Evolutionary conservation across 2,329 filamentous ascomycete species (phyloP), one percentile per base, ranked within the genome.

Genomic region (Penicillium sclerotiorum): DNA sequence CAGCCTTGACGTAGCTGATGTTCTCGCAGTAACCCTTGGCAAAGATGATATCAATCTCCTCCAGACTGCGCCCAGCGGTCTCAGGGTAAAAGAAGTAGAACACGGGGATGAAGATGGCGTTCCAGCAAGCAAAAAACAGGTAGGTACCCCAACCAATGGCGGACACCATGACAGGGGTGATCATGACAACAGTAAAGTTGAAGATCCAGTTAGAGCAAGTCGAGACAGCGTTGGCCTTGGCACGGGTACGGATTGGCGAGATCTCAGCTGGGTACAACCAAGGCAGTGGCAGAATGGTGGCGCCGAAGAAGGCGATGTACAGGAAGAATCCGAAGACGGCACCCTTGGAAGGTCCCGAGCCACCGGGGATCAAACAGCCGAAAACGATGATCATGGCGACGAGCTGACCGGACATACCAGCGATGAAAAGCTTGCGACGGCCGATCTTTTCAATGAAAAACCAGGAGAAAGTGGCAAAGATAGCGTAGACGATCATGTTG

Each of bases 291-390:
- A 86, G 65, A 78, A 82, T 86, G 1, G 82, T 84, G 0, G 84
- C 83, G 27, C 84, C 85, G 55, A 87, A 88, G 47, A 83, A 84
- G 4, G 83, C 82, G 60, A 88, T 88, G 69, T 87, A 88, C 2
- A 83, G 78, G 70, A 88, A 88, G 11, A 88, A 70, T 49, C 84
- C 85, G 2, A 86, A 83, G 8, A 79, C 68, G 5, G 71, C 70
- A 37, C 71, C 71, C 58, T 72, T 71, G 30, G 69, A 57, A 3
- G 60, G 54, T 3, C 55, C 36, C 1, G 49, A 13, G 3, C 55
- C 48, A 7, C 53, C 60, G 2, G 68, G 68, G 35, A 73, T 73
- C 49, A 74, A 42, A 32, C 71, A 74, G 30, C 41, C 67, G 39
- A 74, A 73, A 17, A 68, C 70, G 40, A 74, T 72, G 13, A 70